Base-by-base conservation (phyloP, 257 asterid genomes). In the Plectranthus barbatus region DNA sequence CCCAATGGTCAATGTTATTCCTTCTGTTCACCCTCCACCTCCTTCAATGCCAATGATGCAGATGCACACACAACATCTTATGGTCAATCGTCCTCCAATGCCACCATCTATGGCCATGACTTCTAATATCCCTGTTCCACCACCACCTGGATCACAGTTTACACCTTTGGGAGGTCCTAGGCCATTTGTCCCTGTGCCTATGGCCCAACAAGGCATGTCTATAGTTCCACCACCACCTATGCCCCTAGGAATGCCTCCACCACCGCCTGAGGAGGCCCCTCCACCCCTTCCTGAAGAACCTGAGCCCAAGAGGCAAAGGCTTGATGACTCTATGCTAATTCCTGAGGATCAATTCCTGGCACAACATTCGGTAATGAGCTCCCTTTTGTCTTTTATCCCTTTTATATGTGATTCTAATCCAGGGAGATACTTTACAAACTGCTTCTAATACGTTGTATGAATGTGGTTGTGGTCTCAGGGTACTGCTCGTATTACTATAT, bases 271-370 rank as follows among this genome's bases (percentile, higher is more conserved):
- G 70, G 98, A 88, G 74, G 96, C 95, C 50, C 98, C 95, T n/a
- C 96, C 95, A 5, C 96, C 96, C 2, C 84, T 86, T 48, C 98
- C 98, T 5, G 97, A 88, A 19, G 98, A 88, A 69, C 95, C 98
- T 0, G 98, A 91, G 75, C 90, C 97, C 39, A 91, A 91, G 86
- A 80, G 87, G 71, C 98, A 84, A 73, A 91, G 79, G 82, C 88
- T 86, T 68, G 98, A 88, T 59, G 96, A 88, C 73, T 71, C 95
- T 60, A 63, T 74, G 59, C 93, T 88, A 49, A 80, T 88, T 52
- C 96, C 95, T 10, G 98, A 88, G 68, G 98, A 91, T 36, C 95
- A 89, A 49, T 91, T 91, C 72, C 68, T 88, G 78, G 84, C 89
- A 60, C 81, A 81, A 56, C 90, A 86, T 78, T 68, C 74, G 73